Conservation (phyloP, 805 yeast genomes). For the Ogataea ganodermae region DNA sequence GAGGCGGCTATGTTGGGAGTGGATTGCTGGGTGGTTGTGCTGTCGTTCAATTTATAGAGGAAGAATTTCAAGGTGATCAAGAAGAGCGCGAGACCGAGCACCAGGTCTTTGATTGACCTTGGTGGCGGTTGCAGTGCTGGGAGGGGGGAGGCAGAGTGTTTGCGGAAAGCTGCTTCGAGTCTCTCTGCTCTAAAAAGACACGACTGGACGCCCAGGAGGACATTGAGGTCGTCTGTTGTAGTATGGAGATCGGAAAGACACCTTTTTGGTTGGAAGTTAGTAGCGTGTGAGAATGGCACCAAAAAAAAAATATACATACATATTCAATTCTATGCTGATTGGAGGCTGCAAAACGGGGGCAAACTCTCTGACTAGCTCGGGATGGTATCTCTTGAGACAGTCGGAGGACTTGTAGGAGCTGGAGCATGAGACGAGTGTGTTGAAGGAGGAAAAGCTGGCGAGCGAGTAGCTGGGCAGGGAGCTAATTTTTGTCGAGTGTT, state of each 20-base stretch:
- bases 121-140: background rate
- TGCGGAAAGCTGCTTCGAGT: conserved; percentile 12
- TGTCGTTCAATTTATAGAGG: background rate
- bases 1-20: background rate
- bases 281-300: background rate
- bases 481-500: conserved; percentile 1
- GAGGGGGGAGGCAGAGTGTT: background rate
- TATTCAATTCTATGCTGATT: conserved; percentile 17
- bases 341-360: conserved; percentile 14
- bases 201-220: conserved; percentile 19
- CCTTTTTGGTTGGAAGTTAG: conserved; percentile 9
- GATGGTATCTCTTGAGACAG: conserved; percentile 18
- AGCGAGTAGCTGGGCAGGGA: background rate
- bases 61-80: background rate
- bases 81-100: conserved; percentile 1
- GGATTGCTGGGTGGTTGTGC: background rate
- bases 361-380: conserved; percentile 15
- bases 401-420: conserved; percentile 16
- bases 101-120: background rate
- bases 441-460: conserved; percentile 1
- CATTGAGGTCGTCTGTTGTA: conserved; percentile 9
- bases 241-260: conserved; percentile 16
- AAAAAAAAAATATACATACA: conserved; percentile 7
- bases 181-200: conserved; percentile 20
- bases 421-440: conserved; percentile 16